phyloP scores from a whole-genome alignment of 305 asterid genomes.

The Fraxinus nigra region DNA sequence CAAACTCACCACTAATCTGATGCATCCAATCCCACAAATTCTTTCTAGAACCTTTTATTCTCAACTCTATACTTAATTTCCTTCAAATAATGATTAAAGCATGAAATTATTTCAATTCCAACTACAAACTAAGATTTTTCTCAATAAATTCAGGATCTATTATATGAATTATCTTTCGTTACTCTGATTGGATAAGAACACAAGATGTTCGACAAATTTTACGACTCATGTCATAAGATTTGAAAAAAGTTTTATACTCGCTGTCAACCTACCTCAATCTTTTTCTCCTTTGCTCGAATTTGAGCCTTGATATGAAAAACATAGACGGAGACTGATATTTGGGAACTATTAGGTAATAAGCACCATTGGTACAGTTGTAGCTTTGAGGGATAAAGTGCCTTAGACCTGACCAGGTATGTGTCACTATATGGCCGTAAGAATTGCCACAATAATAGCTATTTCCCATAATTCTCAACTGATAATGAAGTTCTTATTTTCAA shows the following conservation, averaged over 20 bases:
- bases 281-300: not conserved
- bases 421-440: slow-evolving; percentile 6
- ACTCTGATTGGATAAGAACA: not conserved
- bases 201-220: not conserved
- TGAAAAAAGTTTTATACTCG: not conserved
- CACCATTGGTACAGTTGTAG: slow-evolving; percentile 2
- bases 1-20: slow-evolving; percentile 19
- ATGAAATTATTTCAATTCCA: slow-evolving; percentile 5
- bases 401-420: not conserved
- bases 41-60: slow-evolving; percentile 13
- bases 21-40: slow-evolving; percentile 6
- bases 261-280: not conserved
- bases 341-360: slow-evolving; percentile 19
- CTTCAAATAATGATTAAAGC: slow-evolving; percentile 23
- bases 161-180: not conserved
- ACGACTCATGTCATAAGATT: not conserved
- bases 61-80: slow-evolving; percentile 24
- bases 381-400: slow-evolving; percentile 6
- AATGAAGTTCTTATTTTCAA: not conserved
- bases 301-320: not conserved
- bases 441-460: not conserved
- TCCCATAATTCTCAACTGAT: slow-evolving; percentile 17
- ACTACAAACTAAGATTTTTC: not conserved
- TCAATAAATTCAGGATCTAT: not conserved
- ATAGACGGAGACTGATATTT: slow-evolving; percentile 12